These are phyloP conservation scores for Globisporangium megalacanthum DNA, from an alignment of 352 stramenopile genomes.

Conservation along the genomic window DNA sequence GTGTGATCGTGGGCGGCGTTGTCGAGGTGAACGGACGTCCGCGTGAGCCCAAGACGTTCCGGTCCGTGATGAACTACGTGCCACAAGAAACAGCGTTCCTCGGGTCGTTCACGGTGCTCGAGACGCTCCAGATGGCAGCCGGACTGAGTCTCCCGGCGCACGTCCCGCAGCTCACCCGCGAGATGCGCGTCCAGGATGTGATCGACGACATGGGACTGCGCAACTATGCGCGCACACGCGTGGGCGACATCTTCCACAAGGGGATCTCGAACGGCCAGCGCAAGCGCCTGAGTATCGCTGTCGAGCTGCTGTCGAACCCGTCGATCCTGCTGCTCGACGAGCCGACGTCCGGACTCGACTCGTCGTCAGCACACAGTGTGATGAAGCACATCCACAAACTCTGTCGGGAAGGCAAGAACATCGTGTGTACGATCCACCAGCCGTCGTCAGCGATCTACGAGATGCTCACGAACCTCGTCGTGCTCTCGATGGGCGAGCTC, in stretches of 20 bases:
- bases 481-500: slow-evolving; percentile 67
- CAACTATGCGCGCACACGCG: slow-evolving; percentile 43
- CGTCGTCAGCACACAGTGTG: slow-evolving; percentile 82
- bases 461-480: slow-evolving; percentile 59
- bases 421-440: slow-evolving; percentile 92
- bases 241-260: slow-evolving; percentile 84
- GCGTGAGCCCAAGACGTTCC: slow-evolving; percentile 31
- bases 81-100: slow-evolving; percentile 54
- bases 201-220: slow-evolving; percentile 68
- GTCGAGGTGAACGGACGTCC: slow-evolving; percentile 46
- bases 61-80: slow-evolving; percentile 57
- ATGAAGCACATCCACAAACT: slow-evolving; percentile 68
- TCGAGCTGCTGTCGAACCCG: slow-evolving; percentile 92
- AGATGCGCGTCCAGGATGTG: slow-evolving; percentile 54
- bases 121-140: slow-evolving; percentile 61
- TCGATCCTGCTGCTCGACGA: slow-evolving; percentile 95
- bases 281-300: slow-evolving; percentile 90
- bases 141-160: slow-evolving; percentile 40
- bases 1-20: slow-evolving; percentile 32
- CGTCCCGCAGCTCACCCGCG: slow-evolving; percentile 30
- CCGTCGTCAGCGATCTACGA: slow-evolving; percentile 61
- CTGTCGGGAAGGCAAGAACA: slow-evolving; percentile 50
- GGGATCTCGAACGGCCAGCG: slow-evolving; percentile 85
- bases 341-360: slow-evolving; percentile 90
- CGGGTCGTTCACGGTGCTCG: slow-evolving; percentile 59